phyloP scores from a whole-genome alignment of 306 rosid species.

The Vicia villosa region DNA sequence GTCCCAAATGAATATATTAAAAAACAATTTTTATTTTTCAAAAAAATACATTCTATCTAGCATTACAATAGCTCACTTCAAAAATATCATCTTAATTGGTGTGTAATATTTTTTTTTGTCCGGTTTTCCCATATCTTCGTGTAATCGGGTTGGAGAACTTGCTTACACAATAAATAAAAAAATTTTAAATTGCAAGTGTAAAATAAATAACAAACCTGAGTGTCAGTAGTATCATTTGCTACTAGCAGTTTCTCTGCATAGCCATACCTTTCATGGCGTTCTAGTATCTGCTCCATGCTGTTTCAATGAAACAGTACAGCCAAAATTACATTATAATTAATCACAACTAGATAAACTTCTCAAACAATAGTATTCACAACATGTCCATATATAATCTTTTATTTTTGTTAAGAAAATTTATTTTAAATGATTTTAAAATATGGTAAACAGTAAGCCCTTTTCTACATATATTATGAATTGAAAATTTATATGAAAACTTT shows the following conservation, averaged over 20 bases:
- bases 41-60: too few relatives aligned
- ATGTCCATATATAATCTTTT: background rate
- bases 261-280: constrained; percentile 80
- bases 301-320: background rate
- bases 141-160: too few relatives aligned
- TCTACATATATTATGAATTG: background rate
- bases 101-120: too few relatives aligned
- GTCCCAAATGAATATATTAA: too few relatives aligned
- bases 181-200: too few relatives aligned
- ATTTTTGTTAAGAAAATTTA: background rate
- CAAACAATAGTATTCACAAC: background rate
- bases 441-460: background rate
- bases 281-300: constrained; percentile 93
- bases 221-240: constrained; percentile 48
- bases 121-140: too few relatives aligned
- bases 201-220: too few relatives aligned
- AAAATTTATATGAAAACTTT: too few relatives aligned
- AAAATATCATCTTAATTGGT: too few relatives aligned
- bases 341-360: background rate
- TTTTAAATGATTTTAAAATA: background rate
- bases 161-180: too few relatives aligned
- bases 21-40: too few relatives aligned
- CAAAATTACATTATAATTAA: background rate
- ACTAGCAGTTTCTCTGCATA: constrained; percentile 57
- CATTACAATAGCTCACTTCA: too few relatives aligned